A percentile compares a stretch with the other conserved stretches of the same genome.
Evolutionary conservation across 306 rosid genomes (phyloP).

Genomic region (Prinsepia uniflora): DNA sequence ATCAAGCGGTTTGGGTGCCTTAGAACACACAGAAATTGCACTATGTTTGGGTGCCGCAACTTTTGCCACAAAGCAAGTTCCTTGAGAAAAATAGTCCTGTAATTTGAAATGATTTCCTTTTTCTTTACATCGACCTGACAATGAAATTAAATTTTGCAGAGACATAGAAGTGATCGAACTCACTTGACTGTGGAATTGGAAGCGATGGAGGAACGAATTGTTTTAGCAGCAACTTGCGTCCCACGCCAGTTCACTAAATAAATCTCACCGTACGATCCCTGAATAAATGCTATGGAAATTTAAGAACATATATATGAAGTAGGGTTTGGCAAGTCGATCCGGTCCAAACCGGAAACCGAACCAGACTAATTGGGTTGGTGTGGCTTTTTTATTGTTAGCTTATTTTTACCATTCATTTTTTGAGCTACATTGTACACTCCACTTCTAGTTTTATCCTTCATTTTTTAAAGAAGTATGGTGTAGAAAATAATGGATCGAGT

Average conservation of each 20-base stretch:
- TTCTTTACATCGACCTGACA: neutral
- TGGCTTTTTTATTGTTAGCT: neutral
- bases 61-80: conserved; percentile 33
- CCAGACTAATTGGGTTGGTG: neutral
- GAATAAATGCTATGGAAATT: neutral
- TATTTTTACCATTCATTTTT: too few relatives aligned
- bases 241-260: conserved; percentile 32
- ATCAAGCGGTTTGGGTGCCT: conserved; percentile 28
- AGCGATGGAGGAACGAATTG: conserved; percentile 29
- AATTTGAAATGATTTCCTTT: neutral
- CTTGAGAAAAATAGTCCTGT: conserved; percentile 22
- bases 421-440: too few relatives aligned
- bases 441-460: too few relatives aligned
- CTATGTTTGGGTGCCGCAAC: conserved; percentile 34
- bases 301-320: neutral
- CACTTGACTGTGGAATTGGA: conserved; percentile 20
- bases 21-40: conserved; percentile 33
- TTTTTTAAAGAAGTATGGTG: too few relatives aligned
- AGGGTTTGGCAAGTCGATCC: too few relatives aligned
- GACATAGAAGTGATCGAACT: neutral
- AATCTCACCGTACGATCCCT: conserved; percentile 33
- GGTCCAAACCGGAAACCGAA: too few relatives aligned
- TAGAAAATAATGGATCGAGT: too few relatives aligned
- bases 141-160: neutral
- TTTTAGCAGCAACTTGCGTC: conserved; percentile 32